Evolutionary conservation across 176 grass and related monocot species (phyloP).

Genomic region (bread wheat (Triticum aestivum)): IWGSC_CS_RefSeq_v2.1 NC_057809.1:582688281-582688780

Average conservation of each 20-base stretch:
- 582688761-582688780: slow-evolving; percentile 58
- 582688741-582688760: slow-evolving; percentile 54
- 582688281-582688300: not conserved
- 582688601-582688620: not conserved
- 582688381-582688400: not conserved
- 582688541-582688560: not conserved
- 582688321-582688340: not conserved
- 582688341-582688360: not conserved
- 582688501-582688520: not conserved
- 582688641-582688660: not conserved
- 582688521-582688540: not conserved
- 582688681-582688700: slow-evolving; percentile 9
- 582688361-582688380: not conserved
- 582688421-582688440: not conserved
- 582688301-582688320: not conserved
- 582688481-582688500: not conserved
- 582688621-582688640: not conserved
- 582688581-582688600: not conserved
- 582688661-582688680: not conserved
- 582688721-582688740: slow-evolving; percentile 8
- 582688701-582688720: not conserved
- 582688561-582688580: not conserved
- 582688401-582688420: not conserved
- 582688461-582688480: not conserved
- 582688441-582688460: too few relatives aligned